These are phyloP conservation scores for Fraxinus albicans DNA, from an alignment of 305 asterid species.

Conservation along the genomic window DNA sequence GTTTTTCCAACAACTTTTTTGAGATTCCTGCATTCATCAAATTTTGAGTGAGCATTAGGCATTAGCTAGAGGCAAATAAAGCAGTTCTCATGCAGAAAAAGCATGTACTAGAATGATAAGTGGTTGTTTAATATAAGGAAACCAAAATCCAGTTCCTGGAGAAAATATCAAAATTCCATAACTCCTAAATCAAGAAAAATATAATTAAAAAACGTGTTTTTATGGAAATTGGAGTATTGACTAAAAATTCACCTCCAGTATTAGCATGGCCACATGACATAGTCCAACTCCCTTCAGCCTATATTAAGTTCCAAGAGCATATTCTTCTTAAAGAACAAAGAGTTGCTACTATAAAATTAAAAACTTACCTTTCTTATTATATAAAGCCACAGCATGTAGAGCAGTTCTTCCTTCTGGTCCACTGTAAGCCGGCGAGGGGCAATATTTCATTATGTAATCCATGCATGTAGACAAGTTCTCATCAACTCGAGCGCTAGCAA, in stretches of 20 bases:
- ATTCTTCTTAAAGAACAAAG: neutral
- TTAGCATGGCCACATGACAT: neutral
- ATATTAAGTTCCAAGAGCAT: neutral
- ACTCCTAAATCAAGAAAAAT: no score
- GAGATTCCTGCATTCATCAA: neutral
- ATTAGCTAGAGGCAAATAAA: no score
- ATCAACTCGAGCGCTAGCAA: neutral
- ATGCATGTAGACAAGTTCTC: neutral
- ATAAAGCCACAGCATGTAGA: neutral
- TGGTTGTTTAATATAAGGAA: no score
- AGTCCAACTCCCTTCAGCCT: neutral
- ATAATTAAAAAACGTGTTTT: neutral
- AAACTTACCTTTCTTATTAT: neutral
- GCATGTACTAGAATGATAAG: no score
- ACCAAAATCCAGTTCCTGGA: no score
- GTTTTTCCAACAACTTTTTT: neutral
- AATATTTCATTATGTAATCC: neutral
- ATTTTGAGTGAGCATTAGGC: no score
- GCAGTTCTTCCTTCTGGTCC: neutral
- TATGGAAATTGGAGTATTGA: neutral
- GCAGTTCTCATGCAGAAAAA: no score
- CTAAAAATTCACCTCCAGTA: neutral
- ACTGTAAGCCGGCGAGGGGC: neutral
- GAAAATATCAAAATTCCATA: no score
- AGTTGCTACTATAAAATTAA: neutral